These are phyloP conservation scores for Saprolegnia parasitica DNA, from an alignment of 352 stramenopile species.

Conservation along the genomic window DNA sequence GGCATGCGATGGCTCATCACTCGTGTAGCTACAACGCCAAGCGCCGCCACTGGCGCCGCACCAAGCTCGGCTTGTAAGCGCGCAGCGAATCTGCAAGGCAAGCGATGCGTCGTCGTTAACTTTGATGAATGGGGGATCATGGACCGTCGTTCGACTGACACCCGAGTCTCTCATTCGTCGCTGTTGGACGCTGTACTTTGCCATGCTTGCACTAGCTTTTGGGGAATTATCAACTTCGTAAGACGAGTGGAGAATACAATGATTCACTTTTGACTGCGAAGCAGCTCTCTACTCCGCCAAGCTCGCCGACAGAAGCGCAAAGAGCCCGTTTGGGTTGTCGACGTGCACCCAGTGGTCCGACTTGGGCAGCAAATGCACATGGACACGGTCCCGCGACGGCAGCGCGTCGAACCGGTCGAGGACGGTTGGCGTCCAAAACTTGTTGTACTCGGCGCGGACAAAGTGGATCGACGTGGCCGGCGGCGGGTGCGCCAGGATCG, in stretches of 20 bases:
- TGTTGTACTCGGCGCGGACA: constrained; percentile 66
- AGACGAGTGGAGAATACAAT: constrained; percentile 27
- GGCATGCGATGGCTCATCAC: constrained; percentile 2
- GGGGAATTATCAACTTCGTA: constrained; percentile 24
- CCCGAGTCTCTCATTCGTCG: neutral
- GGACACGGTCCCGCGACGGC: constrained; percentile 35
- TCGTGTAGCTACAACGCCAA: constrained; percentile 97
- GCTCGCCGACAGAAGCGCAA: constrained; percentile 55
- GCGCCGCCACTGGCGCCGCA: constrained; percentile 99
- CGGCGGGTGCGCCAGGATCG: constrained; percentile 41
- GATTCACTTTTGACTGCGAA: constrained; percentile 25
- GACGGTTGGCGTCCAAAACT: constrained; percentile 62
- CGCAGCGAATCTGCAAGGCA: neutral
- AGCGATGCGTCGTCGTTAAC: constrained; percentile 1
- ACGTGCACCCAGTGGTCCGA: constrained; percentile 85
- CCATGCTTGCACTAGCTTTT: constrained; percentile 27
- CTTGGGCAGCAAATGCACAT: constrained; percentile 62
- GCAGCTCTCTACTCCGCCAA: constrained; percentile 7
- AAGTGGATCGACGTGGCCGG: constrained; percentile 61
- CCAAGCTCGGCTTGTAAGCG: constrained; percentile 99
- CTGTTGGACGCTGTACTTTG: neutral
- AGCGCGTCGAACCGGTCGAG: constrained; percentile 45
- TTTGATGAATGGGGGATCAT: neutral
- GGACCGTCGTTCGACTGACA: neutral
- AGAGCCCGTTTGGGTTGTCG: constrained; percentile 68